Percentiles rank a stretch among this genome's conserved stretches.
phyloP scores from a whole-genome alignment of 805 yeast genomes.

The Metschnikowia vanudenii region DNA sequence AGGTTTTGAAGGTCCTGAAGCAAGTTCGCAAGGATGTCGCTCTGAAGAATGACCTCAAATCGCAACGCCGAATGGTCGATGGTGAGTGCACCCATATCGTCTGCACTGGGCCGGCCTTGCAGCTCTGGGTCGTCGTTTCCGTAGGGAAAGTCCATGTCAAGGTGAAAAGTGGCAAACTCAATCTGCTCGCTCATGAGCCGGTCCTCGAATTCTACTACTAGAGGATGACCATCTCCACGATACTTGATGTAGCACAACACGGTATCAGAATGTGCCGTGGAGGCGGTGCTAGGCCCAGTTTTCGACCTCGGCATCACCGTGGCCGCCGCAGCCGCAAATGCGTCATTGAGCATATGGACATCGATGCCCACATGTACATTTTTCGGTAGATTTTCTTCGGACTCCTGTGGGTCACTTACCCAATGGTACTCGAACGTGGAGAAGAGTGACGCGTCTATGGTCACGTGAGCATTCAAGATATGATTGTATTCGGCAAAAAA shows the following conservation, averaged over 20 bases:
- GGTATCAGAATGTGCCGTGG: background rate
- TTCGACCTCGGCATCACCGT: conserved; percentile 15
- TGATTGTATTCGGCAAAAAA: conserved; percentile 39
- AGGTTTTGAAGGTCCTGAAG: conserved; percentile 38
- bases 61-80: conserved; percentile 32
- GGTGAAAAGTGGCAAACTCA: conserved; percentile 39
- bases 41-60: conserved; percentile 38
- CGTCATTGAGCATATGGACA: conserved; percentile 32
- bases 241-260: conserved; percentile 37
- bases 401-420: conserved; percentile 1
- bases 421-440: conserved; percentile 26
- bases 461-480: conserved; percentile 33
- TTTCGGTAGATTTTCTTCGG: background rate
- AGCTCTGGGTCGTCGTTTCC: conserved; percentile 22
- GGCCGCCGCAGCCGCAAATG: conserved; percentile 34
- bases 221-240: conserved; percentile 39
- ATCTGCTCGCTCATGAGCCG: conserved; percentile 38
- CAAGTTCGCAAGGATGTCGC: conserved; percentile 37
- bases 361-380: conserved; percentile 34
- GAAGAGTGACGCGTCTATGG: conserved; percentile 39
- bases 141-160: conserved; percentile 29
- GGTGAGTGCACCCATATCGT: conserved; percentile 13
- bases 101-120: background rate
- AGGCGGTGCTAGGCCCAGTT: background rate
- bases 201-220: conserved; percentile 43